A percentile compares a stretch with the other conserved stretches of the same genome.
Evolutionary conservation across 73 alveolate species (phyloP).

Genomic region (Stentor roeselii): DNA sequence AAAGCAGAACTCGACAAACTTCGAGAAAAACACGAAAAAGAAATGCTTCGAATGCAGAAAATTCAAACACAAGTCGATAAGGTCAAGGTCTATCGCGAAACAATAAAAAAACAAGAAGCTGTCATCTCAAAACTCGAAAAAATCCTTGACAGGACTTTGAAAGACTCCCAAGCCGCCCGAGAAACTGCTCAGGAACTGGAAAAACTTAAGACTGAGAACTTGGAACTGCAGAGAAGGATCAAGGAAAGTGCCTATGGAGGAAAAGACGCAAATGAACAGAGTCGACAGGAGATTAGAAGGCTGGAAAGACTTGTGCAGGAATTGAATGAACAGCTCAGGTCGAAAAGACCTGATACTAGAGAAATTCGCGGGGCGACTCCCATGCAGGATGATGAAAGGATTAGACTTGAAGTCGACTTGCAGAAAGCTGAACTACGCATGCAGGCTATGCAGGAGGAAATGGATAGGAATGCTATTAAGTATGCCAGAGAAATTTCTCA

Average conservation of each 20-base stretch:
- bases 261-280: constrained; percentile 74
- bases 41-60: constrained; percentile 77
- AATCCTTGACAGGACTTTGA: constrained; percentile 66
- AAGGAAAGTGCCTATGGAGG: constrained; percentile 84
- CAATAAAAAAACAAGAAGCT: constrained; percentile 96
- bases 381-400: constrained; percentile 91
- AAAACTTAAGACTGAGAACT: constrained; percentile 94
- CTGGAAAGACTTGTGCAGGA: constrained; percentile 88
- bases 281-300: constrained; percentile 83
- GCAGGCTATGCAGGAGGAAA: constrained; percentile 91
- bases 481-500: constrained; percentile 96
- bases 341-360: constrained; percentile 90
- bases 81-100: constrained; percentile 90
- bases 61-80: constrained; percentile 87
- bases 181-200: constrained; percentile 94
- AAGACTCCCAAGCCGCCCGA: constrained; percentile 93
- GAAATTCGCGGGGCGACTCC: constrained; percentile 83
- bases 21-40: constrained; percentile 87
- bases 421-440: constrained; percentile 97
- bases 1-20: constrained; percentile 92
- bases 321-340: constrained; percentile 84
- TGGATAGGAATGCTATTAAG: constrained; percentile 86
- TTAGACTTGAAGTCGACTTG: constrained; percentile 93
- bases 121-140: constrained; percentile 96
- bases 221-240: constrained; percentile 81